Conservation (phyloP, 495 filamentous ascomycete genomes). For the Durotheca rogersii region DNA sequence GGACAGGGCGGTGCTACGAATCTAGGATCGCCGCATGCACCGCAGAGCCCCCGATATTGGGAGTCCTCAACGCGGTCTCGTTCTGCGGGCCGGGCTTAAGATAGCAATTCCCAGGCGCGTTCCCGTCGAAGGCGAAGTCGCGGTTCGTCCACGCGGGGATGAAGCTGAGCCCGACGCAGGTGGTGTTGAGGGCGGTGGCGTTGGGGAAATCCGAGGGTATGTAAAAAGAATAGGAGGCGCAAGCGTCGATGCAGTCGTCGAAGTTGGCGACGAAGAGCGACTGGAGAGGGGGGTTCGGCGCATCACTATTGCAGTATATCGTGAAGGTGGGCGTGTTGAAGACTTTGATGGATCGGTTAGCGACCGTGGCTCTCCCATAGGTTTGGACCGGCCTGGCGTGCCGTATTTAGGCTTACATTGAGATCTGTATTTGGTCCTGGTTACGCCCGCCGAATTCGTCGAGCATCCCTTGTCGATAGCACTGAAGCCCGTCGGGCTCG, state of each 20-base stretch:
- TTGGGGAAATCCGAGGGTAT: slow-evolving; percentile 30
- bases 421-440: slow-evolving; percentile 32
- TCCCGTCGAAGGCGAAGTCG: slow-evolving; percentile 23
- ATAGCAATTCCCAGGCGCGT: slow-evolving; percentile 49
- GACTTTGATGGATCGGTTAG: no score
- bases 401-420: slow-evolving; percentile 35
- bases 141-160: slow-evolving; percentile 47
- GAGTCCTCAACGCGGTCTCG: slow-evolving; percentile 28
- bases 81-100: slow-evolving; percentile 46
- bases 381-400: no score
- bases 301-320: slow-evolving; percentile 45
- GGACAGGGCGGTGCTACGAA: background rate
- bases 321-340: slow-evolving; percentile 36
- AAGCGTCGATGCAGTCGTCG: slow-evolving; percentile 49
- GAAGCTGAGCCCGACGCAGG: slow-evolving; percentile 45
- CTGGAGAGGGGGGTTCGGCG: slow-evolving; percentile 32
- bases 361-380: no score
- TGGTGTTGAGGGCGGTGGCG: slow-evolving; percentile 23
- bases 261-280: slow-evolving; percentile 46
- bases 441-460: slow-evolving; percentile 29
- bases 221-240: slow-evolving; percentile 44
- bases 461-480: slow-evolving; percentile 43
- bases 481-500: slow-evolving; percentile 17
- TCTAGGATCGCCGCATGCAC: slow-evolving; percentile 32
- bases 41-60: slow-evolving; percentile 25